phyloP scores from a whole-genome alignment of 1,284 basidiomycete species.

The Apiotrichum gracile region DNA sequence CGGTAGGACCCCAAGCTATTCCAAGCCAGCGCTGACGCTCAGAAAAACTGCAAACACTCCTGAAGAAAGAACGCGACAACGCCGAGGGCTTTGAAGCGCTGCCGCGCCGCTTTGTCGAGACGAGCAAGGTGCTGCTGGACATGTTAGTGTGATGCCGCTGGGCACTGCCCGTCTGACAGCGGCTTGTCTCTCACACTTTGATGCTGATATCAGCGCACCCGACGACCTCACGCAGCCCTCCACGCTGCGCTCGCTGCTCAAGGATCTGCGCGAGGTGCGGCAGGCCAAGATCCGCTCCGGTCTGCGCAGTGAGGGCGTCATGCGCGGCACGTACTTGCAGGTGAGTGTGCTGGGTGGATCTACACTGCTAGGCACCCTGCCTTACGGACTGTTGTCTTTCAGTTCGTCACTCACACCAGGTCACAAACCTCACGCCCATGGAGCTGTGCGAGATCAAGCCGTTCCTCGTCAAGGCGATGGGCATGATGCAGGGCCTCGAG shows the following conservation, averaged over 20 bases:
- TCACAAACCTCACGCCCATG: constrained; percentile 79
- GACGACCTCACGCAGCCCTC: constrained; percentile 83
- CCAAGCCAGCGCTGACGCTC: not conserved
- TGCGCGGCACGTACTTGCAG: constrained; percentile 56
- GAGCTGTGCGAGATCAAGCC: constrained; percentile 89
- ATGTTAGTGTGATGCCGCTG: too few relatives aligned
- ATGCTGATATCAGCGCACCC: constrained; percentile 80
- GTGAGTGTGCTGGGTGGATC: too few relatives aligned
- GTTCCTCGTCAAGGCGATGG: constrained; percentile 79
- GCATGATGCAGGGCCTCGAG: constrained; percentile 52
- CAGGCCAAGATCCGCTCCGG: constrained; percentile 88
- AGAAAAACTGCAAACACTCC: constrained; percentile 72
- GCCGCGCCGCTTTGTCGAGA: constrained; percentile 81
- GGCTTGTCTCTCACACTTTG: too few relatives aligned
- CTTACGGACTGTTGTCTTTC: too few relatives aligned
- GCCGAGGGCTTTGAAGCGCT: constrained; percentile 64
- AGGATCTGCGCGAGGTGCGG: constrained; percentile 87
- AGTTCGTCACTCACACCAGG: constrained; percentile 50
- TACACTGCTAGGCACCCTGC: too few relatives aligned
- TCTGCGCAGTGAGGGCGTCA: constrained; percentile 62
- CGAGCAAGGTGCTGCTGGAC: constrained; percentile 81
- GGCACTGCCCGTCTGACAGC: too few relatives aligned
- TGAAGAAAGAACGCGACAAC: constrained; percentile 64
- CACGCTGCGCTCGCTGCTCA: constrained; percentile 73
- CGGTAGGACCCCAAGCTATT: not conserved